These are phyloP conservation scores for Colletotrichum filicis DNA, from an alignment of 2,329 filamentous ascomycete genomes.

Conservation along the genomic window DNA sequence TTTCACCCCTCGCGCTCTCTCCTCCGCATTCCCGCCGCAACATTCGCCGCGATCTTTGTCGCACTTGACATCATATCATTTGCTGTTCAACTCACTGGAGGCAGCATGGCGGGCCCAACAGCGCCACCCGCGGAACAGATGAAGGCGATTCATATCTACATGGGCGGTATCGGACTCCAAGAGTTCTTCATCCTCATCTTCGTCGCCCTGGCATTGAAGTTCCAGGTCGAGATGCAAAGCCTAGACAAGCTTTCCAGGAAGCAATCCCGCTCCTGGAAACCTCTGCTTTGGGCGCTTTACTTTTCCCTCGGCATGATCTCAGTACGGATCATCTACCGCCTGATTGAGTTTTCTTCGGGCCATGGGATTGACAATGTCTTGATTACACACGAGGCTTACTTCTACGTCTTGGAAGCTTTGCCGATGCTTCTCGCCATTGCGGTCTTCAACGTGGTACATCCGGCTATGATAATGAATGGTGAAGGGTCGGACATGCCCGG, in stretches of 20 bases:
- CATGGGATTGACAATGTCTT: slow-evolving; percentile 42
- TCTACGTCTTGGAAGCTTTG: slow-evolving; percentile 56
- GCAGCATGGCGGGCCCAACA: slow-evolving; percentile 41
- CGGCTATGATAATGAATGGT: slow-evolving; percentile 38
- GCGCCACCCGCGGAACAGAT: slow-evolving; percentile 41
- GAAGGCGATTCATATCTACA: slow-evolving; percentile 54
- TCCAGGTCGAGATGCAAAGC: slow-evolving; percentile 46
- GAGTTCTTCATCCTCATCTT: slow-evolving; percentile 62
- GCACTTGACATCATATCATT: slow-evolving; percentile 51
- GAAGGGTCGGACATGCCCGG: slow-evolving; percentile 30
- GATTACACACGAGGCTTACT: slow-evolving; percentile 53
- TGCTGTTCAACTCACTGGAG: slow-evolving; percentile 48
- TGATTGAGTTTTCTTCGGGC: slow-evolving; percentile 60
- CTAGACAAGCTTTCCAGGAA: slow-evolving; percentile 19
- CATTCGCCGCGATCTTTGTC: slow-evolving; percentile 52
- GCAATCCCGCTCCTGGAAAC: slow-evolving; percentile 36
- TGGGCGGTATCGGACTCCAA: slow-evolving; percentile 64
- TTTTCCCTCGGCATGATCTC: slow-evolving; percentile 49
- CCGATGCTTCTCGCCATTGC: slow-evolving; percentile 56
- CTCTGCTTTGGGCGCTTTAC: slow-evolving; percentile 46
- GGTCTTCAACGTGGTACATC: slow-evolving; percentile 55
- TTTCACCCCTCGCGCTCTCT: slow-evolving; percentile 51
- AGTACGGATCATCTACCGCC: slow-evolving; percentile 64
- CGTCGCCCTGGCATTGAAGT: slow-evolving; percentile 49
- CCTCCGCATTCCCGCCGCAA: slow-evolving; percentile 48